These are phyloP conservation scores for Phoenix roebelenii DNA, from an alignment of 176 grass and related monocot species.

Conservation along the genomic window DNA sequence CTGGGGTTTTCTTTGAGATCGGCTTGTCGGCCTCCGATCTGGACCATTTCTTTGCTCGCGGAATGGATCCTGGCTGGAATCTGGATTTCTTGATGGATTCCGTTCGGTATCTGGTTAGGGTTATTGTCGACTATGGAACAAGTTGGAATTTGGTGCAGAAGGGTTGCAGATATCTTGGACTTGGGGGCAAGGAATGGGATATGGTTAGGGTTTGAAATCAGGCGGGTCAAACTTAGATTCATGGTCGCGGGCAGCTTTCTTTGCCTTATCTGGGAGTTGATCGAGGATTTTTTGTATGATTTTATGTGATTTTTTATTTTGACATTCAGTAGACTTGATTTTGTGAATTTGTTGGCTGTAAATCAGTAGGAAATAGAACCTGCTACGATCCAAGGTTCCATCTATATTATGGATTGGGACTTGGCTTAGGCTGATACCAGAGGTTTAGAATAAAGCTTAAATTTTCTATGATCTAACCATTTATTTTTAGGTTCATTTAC, in stretches of 20 bases:
- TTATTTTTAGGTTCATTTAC: not conserved
- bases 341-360: not conserved
- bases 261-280: not conserved
- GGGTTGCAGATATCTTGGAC: not conserved
- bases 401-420: not conserved
- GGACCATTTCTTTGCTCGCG: not conserved
- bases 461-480: not conserved
- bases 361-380: not conserved
- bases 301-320: not conserved
- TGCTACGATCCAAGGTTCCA: not conserved
- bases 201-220: not conserved
- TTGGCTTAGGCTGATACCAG: not conserved
- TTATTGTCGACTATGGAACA: not conserved
- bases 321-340: not conserved
- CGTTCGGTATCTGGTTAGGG: not conserved
- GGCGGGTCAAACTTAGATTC: not conserved
- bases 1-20: not conserved
- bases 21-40: not conserved
- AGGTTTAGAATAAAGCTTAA: not conserved
- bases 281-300: not conserved
- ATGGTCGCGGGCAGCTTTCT: not conserved
- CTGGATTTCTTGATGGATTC: not conserved
- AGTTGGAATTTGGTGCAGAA: not conserved
- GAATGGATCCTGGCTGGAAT: not conserved
- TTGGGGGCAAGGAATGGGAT: constrained; percentile 1